phyloP scores from a whole-genome alignment of 108 stramenopile species.

The Nannochloropsis salina region DNA sequence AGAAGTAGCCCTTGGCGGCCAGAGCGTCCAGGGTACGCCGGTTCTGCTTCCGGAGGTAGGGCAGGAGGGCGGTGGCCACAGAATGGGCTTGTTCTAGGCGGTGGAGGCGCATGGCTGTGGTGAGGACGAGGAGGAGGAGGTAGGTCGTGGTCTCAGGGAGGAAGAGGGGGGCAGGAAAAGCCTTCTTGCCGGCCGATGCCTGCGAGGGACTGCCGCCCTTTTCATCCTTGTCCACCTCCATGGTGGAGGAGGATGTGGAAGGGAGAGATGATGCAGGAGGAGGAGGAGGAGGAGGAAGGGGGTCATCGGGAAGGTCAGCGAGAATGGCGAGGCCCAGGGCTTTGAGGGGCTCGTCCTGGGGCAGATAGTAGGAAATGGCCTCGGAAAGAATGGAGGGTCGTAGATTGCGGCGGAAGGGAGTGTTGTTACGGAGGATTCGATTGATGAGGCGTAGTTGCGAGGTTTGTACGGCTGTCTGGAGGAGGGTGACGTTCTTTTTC shows the following conservation, averaged over 20 bases:
- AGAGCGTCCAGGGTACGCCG: conserved; percentile 47
- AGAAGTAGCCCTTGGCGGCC: conserved; percentile 37
- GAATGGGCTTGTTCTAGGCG: conserved; percentile 8
- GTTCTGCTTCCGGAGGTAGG: conserved; percentile 21
- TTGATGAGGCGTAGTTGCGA: not conserved
- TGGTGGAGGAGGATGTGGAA: not conserved
- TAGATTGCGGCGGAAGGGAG: not conserved
- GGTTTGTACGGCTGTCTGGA: not conserved
- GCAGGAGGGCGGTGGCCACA: not conserved
- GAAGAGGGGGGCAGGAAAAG: not conserved
- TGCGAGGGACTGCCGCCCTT: not conserved
- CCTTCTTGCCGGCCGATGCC: not conserved
- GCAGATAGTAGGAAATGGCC: not conserved
- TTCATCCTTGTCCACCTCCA: not conserved
- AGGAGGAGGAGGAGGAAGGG: not conserved
- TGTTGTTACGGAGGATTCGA: not conserved
- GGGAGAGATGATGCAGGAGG: not conserved
- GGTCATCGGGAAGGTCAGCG: not conserved
- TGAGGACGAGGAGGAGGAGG: conserved; percentile 33
- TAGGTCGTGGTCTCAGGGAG: conserved; percentile 30
- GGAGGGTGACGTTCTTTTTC: not conserved
- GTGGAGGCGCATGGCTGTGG: not conserved
- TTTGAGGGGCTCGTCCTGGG: not conserved
- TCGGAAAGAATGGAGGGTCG: not conserved
- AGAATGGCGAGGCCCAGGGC: not conserved